These are phyloP conservation scores for Pyronema domesticum DNA, from an alignment of 495 filamentous ascomycete species.

Conservation along the genomic window DNA sequence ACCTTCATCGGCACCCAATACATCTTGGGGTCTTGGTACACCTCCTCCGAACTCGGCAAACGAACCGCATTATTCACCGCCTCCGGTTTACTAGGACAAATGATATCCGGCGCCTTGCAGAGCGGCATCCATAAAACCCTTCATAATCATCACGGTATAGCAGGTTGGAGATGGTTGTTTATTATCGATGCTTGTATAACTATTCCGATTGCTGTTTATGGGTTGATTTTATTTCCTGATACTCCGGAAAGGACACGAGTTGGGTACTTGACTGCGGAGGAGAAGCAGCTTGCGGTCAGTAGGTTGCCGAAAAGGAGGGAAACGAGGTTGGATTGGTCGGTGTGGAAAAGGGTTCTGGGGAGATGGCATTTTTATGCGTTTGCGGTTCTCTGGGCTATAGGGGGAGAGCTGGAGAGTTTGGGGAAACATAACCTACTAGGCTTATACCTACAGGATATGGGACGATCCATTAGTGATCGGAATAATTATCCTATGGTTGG, in stretches of 20 bases:
- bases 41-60: conserved; percentile 40
- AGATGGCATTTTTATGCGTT: conserved; percentile 3
- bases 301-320: neutral
- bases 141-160: conserved; percentile 33
- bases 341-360: conserved; percentile 1
- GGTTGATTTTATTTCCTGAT: conserved; percentile 42
- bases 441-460: neutral
- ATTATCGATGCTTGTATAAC: conserved; percentile 37
- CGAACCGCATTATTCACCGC: conserved; percentile 37
- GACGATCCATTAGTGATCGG: neutral
- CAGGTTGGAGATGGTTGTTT: conserved; percentile 53
- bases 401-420: neutral
- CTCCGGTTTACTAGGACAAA: conserved; percentile 35
- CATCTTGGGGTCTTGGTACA: conserved; percentile 52
- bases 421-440: conserved; percentile 1
- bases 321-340: neutral
- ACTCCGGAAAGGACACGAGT: conserved; percentile 34
- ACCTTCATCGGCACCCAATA: conserved; percentile 49
- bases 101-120: conserved; percentile 39
- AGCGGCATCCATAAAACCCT: conserved; percentile 38
- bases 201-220: conserved; percentile 41
- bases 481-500: conserved; percentile 6
- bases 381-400: conserved; percentile 1
- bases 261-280: neutral
- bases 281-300: neutral